Conservation (phyloP, 1,139 yeast species). For the Blastobotrys elegans region DNA sequence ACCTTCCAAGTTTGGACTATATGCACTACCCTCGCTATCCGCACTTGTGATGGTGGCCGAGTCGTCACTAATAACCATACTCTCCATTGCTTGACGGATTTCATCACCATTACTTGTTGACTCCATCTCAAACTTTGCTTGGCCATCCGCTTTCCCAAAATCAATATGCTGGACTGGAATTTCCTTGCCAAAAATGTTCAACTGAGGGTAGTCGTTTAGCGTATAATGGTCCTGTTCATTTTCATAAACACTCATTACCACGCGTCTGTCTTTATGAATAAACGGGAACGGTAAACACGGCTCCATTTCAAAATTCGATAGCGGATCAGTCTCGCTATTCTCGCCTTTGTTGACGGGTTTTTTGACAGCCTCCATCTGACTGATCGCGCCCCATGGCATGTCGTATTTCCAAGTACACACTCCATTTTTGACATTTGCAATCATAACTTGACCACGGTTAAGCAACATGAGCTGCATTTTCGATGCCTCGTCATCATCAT, state of each 20-base stretch:
- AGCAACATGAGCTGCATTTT: conserved; percentile 16
- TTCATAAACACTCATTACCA: conserved; percentile 27
- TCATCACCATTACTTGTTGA: conserved; percentile 23
- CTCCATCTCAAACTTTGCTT: conserved; percentile 22
- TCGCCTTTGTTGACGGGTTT: not conserved
- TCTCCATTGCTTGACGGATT: conserved; percentile 30
- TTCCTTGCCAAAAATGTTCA: conserved; percentile 20
- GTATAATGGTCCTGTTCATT: conserved; percentile 10
- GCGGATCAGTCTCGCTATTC: conserved; percentile 34
- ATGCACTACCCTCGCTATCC: too few relatives aligned
- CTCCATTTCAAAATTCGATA: conserved; percentile 61
- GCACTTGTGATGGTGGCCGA: not conserved
- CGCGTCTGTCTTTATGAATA: conserved; percentile 40
- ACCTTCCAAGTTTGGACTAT: not conserved
- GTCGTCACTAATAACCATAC: conserved; percentile 20
- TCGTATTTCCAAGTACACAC: conserved; percentile 42
- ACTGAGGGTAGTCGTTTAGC: conserved; percentile 1
- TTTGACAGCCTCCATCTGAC: not conserved
- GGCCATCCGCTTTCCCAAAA: conserved; percentile 27
- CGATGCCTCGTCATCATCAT: conserved; percentile 4
- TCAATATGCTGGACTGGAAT: conserved; percentile 22
- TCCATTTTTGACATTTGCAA: conserved; percentile 46
- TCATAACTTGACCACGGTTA: conserved; percentile 37
- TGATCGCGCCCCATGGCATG: conserved; percentile 37
- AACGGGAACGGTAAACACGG: conserved; percentile 55